phyloP scores from a whole-genome alignment of 371 early-diverging fungal species.

The Mortierella sp. region DNA sequence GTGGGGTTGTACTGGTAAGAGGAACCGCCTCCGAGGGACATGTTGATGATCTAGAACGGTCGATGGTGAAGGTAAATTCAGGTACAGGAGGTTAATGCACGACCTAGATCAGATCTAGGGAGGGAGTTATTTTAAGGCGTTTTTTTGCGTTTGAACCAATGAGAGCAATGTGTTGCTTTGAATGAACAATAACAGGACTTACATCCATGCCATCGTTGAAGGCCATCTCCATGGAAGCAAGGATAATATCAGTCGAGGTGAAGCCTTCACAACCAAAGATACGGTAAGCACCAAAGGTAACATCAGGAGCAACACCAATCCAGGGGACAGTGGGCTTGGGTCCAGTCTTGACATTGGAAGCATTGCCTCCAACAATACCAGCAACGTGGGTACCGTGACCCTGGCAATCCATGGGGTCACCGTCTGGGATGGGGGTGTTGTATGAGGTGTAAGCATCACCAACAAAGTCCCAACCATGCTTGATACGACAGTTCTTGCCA shows the following conservation, averaged over 20 bases:
- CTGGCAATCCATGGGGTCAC: constrained; percentile 69
- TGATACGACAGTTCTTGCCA: constrained; percentile 57
- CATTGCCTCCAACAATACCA: constrained; percentile 73
- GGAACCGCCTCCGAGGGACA: constrained; percentile 73
- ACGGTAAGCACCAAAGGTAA: constrained; percentile 70
- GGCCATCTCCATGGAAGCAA: constrained; percentile 74
- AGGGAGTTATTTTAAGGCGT: background rate
- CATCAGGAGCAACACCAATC: constrained; percentile 74
- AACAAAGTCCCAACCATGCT: constrained; percentile 65
- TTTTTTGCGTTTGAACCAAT: background rate
- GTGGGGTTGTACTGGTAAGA: constrained; percentile 64
- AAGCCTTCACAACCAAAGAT: constrained; percentile 75
- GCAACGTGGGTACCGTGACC: constrained; percentile 79
- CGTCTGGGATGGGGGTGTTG: constrained; percentile 56
- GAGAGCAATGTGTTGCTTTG: background rate
- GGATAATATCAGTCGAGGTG: constrained; percentile 68
- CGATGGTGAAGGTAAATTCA: background rate
- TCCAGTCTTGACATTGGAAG: constrained; percentile 24
- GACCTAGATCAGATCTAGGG: background rate
- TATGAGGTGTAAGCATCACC: constrained; percentile 53
- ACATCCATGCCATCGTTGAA: constrained; percentile 73
- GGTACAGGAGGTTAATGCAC: background rate
- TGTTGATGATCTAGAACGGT: constrained; percentile 63
- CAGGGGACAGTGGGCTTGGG: constrained; percentile 45
- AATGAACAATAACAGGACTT: constrained; percentile 7